These are phyloP conservation scores for Penicillium turbatum DNA, from an alignment of 495 filamentous ascomycete species.

Conservation along the genomic window DNA sequence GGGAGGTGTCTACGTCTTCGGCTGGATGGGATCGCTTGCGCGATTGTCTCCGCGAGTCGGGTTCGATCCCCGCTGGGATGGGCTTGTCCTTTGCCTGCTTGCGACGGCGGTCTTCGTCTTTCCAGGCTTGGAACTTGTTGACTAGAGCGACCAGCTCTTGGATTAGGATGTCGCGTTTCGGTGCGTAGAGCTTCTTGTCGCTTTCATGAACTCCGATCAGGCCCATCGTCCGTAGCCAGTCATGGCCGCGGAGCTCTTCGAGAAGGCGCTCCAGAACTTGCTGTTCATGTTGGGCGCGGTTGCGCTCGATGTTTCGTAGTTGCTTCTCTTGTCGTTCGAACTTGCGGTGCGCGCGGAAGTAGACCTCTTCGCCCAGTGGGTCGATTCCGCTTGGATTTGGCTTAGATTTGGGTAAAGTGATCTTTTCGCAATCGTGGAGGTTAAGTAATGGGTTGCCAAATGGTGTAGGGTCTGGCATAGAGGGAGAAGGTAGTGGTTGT, in stretches of 20 bases:
- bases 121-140: conserved; percentile 84
- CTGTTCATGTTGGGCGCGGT: conserved; percentile 87
- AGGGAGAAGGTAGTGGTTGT: conserved; percentile 23
- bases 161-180: conserved; percentile 79
- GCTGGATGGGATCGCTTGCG: conserved; percentile 22
- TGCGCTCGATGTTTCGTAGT: conserved; percentile 88
- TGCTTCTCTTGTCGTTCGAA: conserved; percentile 88
- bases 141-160: conserved; percentile 71
- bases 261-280: conserved; percentile 80
- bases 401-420: conserved; percentile 22
- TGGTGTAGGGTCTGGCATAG: conserved; percentile 21
- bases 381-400: conserved; percentile 37
- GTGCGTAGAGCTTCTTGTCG: conserved; percentile 79
- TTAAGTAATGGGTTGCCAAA: conserved; percentile 43
- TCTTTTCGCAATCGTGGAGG: conserved; percentile 32
- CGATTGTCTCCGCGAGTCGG: conserved; percentile 19
- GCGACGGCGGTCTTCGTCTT: conserved; percentile 80
- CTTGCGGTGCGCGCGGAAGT: conserved; percentile 65
- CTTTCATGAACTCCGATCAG: conserved; percentile 78
- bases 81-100: conserved; percentile 64
- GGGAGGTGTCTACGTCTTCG: conserved; percentile 20
- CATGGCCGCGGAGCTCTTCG: conserved; percentile 80
- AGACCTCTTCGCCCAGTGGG: conserved; percentile 64
- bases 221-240: conserved; percentile 94
- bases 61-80: conserved; percentile 23